Evolutionary conservation across 2,329 filamentous ascomycete species (phyloP).

Genomic region (Camillea tinctor): DNA sequence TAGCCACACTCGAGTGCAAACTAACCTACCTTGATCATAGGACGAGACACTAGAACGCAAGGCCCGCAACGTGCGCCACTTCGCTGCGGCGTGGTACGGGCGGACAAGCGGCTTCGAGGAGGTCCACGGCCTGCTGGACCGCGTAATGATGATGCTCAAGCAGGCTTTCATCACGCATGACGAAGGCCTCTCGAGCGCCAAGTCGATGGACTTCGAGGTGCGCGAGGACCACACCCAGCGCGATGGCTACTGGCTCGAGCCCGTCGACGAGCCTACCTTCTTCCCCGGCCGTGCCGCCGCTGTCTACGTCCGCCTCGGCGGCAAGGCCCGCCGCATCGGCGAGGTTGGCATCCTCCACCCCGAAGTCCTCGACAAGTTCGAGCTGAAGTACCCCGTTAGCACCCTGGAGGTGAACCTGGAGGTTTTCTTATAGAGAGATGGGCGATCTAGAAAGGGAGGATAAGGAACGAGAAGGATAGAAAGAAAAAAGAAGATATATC

Average conservation of each 20-base stretch:
- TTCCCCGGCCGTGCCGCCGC: conserved; percentile 86
- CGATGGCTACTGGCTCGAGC: conserved; percentile 90
- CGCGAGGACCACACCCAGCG: conserved; percentile 55
- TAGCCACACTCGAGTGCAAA: background rate
- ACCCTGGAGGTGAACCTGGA: conserved; percentile 94
- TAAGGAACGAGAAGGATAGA: background rate
- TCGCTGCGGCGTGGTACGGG: conserved; percentile 93
- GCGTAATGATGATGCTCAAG: conserved; percentile 88
- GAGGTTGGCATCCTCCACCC: conserved; percentile 94
- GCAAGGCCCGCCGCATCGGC: conserved; percentile 76
- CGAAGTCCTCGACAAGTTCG: conserved; percentile 75
- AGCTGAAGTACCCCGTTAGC: conserved; percentile 72
- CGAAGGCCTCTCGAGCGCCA: conserved; percentile 56
- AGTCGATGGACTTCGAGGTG: conserved; percentile 53
- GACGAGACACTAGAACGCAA: conserved; percentile 78
- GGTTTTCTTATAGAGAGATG: conserved; percentile 68
- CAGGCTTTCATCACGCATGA: conserved; percentile 76
- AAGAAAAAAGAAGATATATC: background rate
- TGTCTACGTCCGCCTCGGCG: conserved; percentile 72
- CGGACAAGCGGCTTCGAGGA: conserved; percentile 94
- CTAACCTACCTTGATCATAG: conserved; percentile 14
- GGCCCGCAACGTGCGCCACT: conserved; percentile 89
- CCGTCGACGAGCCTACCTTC: conserved; percentile 87
- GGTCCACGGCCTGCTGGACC: conserved; percentile 90
- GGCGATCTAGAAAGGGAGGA: background rate